Evolutionary conservation across 768 basidiomycete species (phyloP).

Genomic region (Mycena albidolilacea): DNA sequence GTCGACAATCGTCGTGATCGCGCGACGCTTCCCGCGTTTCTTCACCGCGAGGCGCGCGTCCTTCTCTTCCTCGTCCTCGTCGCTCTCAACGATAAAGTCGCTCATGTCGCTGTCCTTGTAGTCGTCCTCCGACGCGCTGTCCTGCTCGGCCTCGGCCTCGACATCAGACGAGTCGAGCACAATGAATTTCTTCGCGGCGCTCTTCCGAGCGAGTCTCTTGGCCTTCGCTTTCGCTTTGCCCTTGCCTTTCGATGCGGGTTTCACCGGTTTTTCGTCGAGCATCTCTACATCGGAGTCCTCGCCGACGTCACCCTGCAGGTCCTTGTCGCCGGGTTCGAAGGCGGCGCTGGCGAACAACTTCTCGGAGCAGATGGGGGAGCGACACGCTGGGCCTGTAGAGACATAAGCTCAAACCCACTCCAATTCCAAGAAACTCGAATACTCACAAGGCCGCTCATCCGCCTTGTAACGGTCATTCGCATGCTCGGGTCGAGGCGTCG

Average conservation of each 20-base stretch:
- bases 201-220: constrained; percentile 41
- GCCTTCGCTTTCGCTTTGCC: constrained; percentile 44
- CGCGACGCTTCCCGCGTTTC: constrained; percentile 57
- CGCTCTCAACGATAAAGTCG: constrained; percentile 68
- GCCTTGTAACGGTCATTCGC: constrained; percentile 54
- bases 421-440: not conserved
- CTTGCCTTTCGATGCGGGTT: constrained; percentile 46
- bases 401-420: not conserved
- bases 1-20: constrained; percentile 53
- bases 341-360: constrained; percentile 69
- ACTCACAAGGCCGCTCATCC: constrained; percentile 68
- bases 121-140: constrained; percentile 49
- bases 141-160: constrained; percentile 45
- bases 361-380: constrained; percentile 60
- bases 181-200: constrained; percentile 35
- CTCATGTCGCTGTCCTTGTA: constrained; percentile 61
- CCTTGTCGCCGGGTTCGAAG: constrained; percentile 72
- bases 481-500: constrained; percentile 53
- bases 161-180: constrained; percentile 47
- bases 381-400: constrained; percentile 73
- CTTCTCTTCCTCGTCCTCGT: constrained; percentile 71
- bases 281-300: constrained; percentile 52
- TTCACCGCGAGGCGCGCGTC: constrained; percentile 56
- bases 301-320: constrained; percentile 47
- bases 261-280: constrained; percentile 43